Percentiles rank a stretch among this genome's conserved stretches.
Evolutionary conservation across 805 yeast species (phyloP).

Genomic region (Candida morakotiae): DNA sequence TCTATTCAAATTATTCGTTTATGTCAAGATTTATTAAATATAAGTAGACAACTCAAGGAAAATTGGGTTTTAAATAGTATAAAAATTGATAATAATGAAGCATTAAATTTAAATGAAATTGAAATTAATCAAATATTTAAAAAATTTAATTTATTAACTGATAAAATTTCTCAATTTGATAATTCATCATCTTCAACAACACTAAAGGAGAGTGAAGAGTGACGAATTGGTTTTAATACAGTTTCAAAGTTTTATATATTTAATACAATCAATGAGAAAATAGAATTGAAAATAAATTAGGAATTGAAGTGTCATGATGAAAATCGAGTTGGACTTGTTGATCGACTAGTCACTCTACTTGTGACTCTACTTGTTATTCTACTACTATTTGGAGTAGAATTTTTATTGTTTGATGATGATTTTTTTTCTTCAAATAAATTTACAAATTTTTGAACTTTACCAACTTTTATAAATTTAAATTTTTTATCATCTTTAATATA

Average conservation of each 20-base stretch:
- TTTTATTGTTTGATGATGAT: not conserved
- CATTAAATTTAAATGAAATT: conserved; percentile 14
- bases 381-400: not conserved
- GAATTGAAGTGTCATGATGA: too few species aligned
- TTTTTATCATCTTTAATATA: conserved; percentile 39
- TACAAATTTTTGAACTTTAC: conserved; percentile 44
- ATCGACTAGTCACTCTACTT: conserved; percentile 3
- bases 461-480: conserved; percentile 42
- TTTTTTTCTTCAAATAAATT: conserved; percentile 36
- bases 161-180: conserved; percentile 23
- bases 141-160: conserved; percentile 32
- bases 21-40: conserved; percentile 48
- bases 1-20: conserved; percentile 48
- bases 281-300: too few species aligned
- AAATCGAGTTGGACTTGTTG: conserved; percentile 7
- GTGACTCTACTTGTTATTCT: conserved; percentile 2
- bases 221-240: too few species aligned
- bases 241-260: too few species aligned
- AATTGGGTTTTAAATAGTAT: conserved; percentile 56
- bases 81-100: conserved; percentile 23
- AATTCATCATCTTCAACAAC: too few species aligned
- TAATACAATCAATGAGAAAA: too few species aligned
- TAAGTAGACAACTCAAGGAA: conserved; percentile 49
- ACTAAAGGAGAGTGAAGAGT: too few species aligned
- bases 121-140: conserved; percentile 23